phyloP scores from a whole-genome alignment of 1,284 basidiomycete species.

The Melampsora occidentalis region DNA sequence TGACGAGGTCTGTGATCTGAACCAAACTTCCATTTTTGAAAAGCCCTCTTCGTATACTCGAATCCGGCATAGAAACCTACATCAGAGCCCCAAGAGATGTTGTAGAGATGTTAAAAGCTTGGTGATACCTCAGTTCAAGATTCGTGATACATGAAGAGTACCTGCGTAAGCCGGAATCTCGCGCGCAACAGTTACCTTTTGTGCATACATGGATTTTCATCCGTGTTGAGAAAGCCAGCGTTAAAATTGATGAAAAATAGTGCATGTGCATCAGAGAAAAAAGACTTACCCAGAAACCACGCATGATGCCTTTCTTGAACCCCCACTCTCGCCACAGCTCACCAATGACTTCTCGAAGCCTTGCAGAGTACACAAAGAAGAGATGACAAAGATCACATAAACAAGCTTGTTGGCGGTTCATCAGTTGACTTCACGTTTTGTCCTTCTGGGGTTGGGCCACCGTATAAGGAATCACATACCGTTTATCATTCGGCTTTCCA shows the following conservation, averaged over 20 bases:
- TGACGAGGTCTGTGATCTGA: constrained; percentile 7
- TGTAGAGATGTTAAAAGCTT: constrained; percentile 9
- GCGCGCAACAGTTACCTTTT: constrained; percentile 78
- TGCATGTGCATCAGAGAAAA: background rate
- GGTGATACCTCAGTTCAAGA: background rate
- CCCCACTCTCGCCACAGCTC: constrained; percentile 86
- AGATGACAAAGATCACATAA: background rate
- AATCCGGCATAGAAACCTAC: constrained; percentile 68
- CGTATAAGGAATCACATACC: constrained; percentile 5
- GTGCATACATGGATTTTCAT: background rate
- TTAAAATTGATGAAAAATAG: constrained; percentile 3
- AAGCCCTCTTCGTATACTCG: constrained; percentile 79
- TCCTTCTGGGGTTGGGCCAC: background rate
- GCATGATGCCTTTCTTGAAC: constrained; percentile 81
- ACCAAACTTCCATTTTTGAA: constrained; percentile 59
- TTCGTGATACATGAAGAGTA: constrained; percentile 45
- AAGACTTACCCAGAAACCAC: constrained; percentile 81
- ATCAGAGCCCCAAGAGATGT: background rate
- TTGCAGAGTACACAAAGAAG: constrained; percentile 57
- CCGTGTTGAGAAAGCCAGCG: constrained; percentile 5
- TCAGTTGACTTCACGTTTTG: constrained; percentile 56
- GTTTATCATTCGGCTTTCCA: constrained; percentile 54
- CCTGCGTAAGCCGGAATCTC: constrained; percentile 95
- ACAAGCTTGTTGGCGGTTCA: constrained; percentile 65
- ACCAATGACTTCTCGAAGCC: constrained; percentile 59